A percentile compares a stretch with the other conserved stretches of the same genome.
These are phyloP conservation scores for Senna siamea DNA, from an alignment of 306 rosid species.

Conservation along the genomic window DNA sequence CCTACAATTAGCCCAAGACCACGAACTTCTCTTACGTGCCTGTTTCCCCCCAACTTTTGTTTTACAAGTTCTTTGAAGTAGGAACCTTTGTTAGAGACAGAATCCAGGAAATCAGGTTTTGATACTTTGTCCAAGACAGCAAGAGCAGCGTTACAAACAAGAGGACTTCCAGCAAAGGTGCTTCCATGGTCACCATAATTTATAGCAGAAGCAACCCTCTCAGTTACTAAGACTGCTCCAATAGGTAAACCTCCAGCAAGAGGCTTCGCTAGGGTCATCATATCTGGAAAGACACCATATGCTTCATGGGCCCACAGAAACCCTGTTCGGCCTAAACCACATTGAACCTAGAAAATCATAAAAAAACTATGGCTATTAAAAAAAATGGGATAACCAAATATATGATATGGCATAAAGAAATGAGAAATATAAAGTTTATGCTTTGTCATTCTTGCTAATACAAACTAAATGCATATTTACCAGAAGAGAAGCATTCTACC, in stretches of 20 bases:
- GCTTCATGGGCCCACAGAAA: conserved; percentile 88
- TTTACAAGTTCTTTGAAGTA: conserved; percentile 70
- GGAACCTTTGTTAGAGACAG: conserved; percentile 70
- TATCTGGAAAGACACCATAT: conserved; percentile 74
- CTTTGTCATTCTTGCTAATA: not conserved
- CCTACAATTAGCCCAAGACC: conserved; percentile 83
- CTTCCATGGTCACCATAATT: conserved; percentile 91
- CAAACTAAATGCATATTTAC: not conserved
- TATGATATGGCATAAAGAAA: not conserved
- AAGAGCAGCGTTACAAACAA: conserved; percentile 74
- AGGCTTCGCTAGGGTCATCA: conserved; percentile 97
- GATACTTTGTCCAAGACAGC: conserved; percentile 78
- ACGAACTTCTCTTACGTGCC: conserved; percentile 73
- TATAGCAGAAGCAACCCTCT: conserved; percentile 74
- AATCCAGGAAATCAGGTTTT: conserved; percentile 58
- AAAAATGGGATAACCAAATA: conserved; percentile 8
- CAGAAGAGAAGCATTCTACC: not conserved
- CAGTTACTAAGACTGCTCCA: conserved; percentile 81
- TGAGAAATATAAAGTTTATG: not conserved
- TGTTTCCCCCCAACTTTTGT: conserved; percentile 70
- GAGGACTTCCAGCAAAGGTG: conserved; percentile 85
- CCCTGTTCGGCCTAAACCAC: conserved; percentile 93
- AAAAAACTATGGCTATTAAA: not conserved
- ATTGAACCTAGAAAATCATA: conserved; percentile 68
- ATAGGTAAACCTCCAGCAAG: conserved; percentile 96